Percentiles rank a stretch among this genome's conserved stretches.
Conservation (phyloP, 495 filamentous ascomycete genomes). For the Trichodelitschia bisporula region DNA sequence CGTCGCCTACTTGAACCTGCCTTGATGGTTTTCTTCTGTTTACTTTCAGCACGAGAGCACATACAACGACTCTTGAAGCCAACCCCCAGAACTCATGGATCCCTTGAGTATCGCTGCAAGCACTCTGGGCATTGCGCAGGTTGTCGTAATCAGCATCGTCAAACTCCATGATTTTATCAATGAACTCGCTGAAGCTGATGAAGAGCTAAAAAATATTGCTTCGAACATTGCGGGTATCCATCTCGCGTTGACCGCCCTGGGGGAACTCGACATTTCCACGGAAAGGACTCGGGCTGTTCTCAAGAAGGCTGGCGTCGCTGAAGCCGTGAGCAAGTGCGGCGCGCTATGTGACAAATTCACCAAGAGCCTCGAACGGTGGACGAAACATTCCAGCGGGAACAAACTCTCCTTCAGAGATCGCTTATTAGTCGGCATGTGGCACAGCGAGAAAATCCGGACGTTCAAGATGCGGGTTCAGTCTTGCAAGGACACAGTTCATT, state of each 20-base stretch:
- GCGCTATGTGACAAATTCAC: slow-evolving; percentile 1
- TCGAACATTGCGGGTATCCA: too few relatives aligned
- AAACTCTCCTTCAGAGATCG: slow-evolving; percentile 3
- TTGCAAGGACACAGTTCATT: not conserved
- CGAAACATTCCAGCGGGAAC: slow-evolving; percentile 1
- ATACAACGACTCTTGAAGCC: not conserved
- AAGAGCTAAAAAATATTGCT: too few relatives aligned
- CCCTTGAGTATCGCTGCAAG: not conserved
- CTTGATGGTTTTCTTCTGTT: not conserved
- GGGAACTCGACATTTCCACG: slow-evolving; percentile 1
- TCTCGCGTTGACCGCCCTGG: slow-evolving; percentile 1
- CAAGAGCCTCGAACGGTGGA: slow-evolving; percentile 2
- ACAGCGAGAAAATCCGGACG: slow-evolving; percentile 3
- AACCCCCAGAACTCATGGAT: slow-evolving; percentile 1
- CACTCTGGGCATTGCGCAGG: not conserved
- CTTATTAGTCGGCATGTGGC: slow-evolving; percentile 1
- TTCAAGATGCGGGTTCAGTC: slow-evolving; percentile 1
- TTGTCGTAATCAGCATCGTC: slow-evolving; percentile 1
- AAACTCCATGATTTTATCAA: not conserved
- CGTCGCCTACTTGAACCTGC: not conserved
- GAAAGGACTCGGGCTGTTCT: not conserved
- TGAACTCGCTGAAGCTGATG: slow-evolving; percentile 1
- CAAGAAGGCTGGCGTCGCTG: slow-evolving; percentile 1
- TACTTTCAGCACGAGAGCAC: not conserved
- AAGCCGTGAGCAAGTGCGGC: slow-evolving; percentile 4